phyloP scores from a whole-genome alignment of 352 stramenopile species.

The Phytophthora fragariaefolia region DNA sequence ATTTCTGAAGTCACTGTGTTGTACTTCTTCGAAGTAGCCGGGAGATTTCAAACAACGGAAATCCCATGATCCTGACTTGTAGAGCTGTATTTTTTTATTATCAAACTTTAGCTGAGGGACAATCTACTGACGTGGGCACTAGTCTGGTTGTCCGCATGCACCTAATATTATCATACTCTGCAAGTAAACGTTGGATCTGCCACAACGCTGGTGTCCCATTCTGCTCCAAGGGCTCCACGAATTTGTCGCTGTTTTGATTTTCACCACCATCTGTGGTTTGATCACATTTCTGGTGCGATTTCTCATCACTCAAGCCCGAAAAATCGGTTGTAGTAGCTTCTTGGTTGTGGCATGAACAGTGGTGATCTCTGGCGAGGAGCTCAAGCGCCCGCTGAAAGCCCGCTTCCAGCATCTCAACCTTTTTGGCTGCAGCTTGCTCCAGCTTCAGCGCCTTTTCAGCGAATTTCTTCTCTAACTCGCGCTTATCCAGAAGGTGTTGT shows the following conservation, averaged over 20 bases:
- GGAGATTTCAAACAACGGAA: too few relatives aligned
- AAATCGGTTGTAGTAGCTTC: neutral
- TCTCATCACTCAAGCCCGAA: neutral
- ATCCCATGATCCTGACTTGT: too few relatives aligned
- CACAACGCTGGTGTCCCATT: neutral
- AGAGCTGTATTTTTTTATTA: neutral
- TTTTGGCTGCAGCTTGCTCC: conserved; percentile 44
- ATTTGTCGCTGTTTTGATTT: neutral
- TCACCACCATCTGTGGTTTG: neutral
- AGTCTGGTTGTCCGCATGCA: conserved; percentile 2
- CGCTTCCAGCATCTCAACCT: conserved; percentile 59
- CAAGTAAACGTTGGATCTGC: conserved; percentile 13
- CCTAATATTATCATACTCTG: conserved; percentile 18
- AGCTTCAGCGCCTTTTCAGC: conserved; percentile 28
- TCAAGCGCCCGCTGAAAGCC: conserved; percentile 40
- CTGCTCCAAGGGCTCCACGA: neutral
- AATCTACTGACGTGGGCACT: neutral
- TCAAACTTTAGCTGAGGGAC: neutral
- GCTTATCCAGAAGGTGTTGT: conserved; percentile 38
- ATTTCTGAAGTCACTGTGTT: too few relatives aligned
- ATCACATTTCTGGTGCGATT: neutral
- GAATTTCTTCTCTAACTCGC: conserved; percentile 34
- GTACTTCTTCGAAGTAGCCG: too few relatives aligned
- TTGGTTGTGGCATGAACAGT: conserved; percentile 1
- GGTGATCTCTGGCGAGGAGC: conserved; percentile 3